These are phyloP conservation scores for Nectriaceae sp. DNA, from an alignment of 2,329 filamentous ascomycete genomes.

Conservation along the genomic window DNA sequence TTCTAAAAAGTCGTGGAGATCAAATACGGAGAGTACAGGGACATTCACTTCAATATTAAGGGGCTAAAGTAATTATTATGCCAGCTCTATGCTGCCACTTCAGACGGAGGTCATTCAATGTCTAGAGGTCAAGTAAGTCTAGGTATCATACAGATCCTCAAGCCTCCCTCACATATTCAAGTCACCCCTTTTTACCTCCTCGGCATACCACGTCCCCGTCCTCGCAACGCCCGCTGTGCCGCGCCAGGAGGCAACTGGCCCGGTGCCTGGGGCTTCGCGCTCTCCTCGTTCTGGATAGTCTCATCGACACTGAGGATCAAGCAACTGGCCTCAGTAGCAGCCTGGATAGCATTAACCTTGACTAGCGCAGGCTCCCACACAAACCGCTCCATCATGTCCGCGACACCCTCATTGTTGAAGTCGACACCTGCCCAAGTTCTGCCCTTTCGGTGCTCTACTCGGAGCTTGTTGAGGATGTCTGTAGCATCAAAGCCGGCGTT, in stretches of 20 bases:
- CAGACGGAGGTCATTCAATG: constrained; percentile 27
- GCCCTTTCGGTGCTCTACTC: constrained; percentile 94
- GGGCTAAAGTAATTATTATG: no score
- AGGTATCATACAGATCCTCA: constrained; percentile 40
- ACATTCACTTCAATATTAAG: no score
- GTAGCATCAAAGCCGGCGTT: constrained; percentile 98
- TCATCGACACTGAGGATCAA: constrained; percentile 96
- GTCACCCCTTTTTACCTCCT: constrained; percentile 58
- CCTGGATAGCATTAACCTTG: constrained; percentile 96
- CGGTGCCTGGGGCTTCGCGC: constrained; percentile 78
- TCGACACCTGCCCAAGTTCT: constrained; percentile 95
- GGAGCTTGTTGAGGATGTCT: constrained; percentile 93
- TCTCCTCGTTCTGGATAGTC: constrained; percentile 98
- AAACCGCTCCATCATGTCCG: constrained; percentile 92
- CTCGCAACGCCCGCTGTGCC: constrained; percentile 84
- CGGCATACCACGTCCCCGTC: constrained; percentile 86
- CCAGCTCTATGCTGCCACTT: constrained; percentile 1
- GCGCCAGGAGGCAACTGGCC: constrained; percentile 75
- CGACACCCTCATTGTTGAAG: constrained; percentile 87
- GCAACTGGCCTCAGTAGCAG: constrained; percentile 92
- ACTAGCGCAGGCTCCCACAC: constrained; percentile 97
- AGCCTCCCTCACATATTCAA: constrained; percentile 15
- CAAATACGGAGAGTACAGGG: no score
- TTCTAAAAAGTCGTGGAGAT: no score
- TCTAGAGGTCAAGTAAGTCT: constrained; percentile 28